phyloP scores from a whole-genome alignment of 179 eudicot genomes.

The Actinidia polygama region DNA sequence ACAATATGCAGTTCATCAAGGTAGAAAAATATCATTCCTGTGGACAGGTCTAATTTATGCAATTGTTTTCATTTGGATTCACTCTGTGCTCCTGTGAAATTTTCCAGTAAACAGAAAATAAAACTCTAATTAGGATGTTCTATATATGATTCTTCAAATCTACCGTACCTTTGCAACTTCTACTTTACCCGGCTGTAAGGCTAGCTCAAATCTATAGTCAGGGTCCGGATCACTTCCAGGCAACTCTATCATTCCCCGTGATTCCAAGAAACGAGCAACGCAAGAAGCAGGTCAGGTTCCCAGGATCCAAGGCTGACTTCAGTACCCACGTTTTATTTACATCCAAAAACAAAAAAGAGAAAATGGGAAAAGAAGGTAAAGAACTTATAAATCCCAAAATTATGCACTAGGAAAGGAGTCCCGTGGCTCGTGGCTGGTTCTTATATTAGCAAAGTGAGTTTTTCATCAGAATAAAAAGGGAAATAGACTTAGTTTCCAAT shows the following conservation, averaged over 20 bases:
- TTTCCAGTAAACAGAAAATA: constrained; percentile 59
- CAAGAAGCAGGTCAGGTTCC: constrained; percentile 34
- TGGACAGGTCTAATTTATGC: constrained; percentile 95
- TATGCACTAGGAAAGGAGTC: background rate
- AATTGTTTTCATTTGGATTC: constrained; percentile 98
- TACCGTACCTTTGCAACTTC: constrained; percentile 78
- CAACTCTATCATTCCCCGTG: constrained; percentile 90
- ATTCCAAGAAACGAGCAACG: constrained; percentile 94
- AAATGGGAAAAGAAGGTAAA: background rate
- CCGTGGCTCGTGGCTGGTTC: background rate
- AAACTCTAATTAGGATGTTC: background rate
- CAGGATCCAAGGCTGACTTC: background rate
- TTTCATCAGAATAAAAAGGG: background rate
- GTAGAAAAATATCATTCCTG: constrained; percentile 69
- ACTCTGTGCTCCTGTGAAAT: constrained; percentile 79
- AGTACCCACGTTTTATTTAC: background rate
- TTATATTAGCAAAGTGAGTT: background rate
- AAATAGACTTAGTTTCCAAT: background rate
- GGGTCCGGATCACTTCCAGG: constrained; percentile 95
- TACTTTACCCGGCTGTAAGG: constrained; percentile 89
- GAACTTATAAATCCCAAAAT: background rate
- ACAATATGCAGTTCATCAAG: background rate
- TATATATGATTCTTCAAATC: background rate
- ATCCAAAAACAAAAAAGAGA: background rate
- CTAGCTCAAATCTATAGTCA: constrained; percentile 96